Conservation (phyloP, 164 flowering plant genomes). For the Magnolia changhungtana region DNA sequence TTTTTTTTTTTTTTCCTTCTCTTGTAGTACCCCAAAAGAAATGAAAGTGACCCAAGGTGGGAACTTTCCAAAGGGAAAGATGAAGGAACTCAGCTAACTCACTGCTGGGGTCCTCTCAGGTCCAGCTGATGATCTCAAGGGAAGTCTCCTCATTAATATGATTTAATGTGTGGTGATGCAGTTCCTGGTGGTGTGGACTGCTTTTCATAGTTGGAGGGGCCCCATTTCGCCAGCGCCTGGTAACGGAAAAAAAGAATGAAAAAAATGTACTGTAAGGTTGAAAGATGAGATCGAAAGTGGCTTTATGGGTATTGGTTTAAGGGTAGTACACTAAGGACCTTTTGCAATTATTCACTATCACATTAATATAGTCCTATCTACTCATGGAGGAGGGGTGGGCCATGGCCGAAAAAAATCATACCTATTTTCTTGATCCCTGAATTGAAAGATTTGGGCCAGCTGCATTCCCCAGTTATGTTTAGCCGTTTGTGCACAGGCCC, state of each 20-base stretch:
- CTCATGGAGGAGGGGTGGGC: too few relatives aligned
- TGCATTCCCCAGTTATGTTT: too few relatives aligned
- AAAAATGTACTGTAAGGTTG: background rate
- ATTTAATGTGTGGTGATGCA: background rate
- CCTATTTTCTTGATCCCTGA: too few relatives aligned
- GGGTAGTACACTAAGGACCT: too few relatives aligned
- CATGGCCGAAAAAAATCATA: too few relatives aligned
- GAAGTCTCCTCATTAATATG: background rate
- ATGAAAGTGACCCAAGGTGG: conserved; percentile 8
- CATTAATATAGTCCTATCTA: too few relatives aligned
- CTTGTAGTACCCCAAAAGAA: conserved; percentile 3
- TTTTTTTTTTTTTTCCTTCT: background rate
- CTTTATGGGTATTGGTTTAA: background rate
- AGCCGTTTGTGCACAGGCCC: too few relatives aligned
- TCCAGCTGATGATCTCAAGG: background rate
- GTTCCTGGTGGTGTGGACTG: background rate
- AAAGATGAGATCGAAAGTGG: background rate
- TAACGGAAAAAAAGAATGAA: background rate
- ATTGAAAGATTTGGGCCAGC: too few relatives aligned
- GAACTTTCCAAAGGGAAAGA: conserved; percentile 1
- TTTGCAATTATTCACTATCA: too few relatives aligned
- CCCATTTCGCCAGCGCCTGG: background rate
- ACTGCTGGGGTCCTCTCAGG: background rate
- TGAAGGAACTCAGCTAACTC: background rate
- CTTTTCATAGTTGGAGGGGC: background rate